A percentile compares a stretch with the other conserved stretches of the same genome.
Evolutionary conservation across 192 early-diverging fungal species (phyloP).

Genomic region (Radiomyces spectabilis): DNA sequence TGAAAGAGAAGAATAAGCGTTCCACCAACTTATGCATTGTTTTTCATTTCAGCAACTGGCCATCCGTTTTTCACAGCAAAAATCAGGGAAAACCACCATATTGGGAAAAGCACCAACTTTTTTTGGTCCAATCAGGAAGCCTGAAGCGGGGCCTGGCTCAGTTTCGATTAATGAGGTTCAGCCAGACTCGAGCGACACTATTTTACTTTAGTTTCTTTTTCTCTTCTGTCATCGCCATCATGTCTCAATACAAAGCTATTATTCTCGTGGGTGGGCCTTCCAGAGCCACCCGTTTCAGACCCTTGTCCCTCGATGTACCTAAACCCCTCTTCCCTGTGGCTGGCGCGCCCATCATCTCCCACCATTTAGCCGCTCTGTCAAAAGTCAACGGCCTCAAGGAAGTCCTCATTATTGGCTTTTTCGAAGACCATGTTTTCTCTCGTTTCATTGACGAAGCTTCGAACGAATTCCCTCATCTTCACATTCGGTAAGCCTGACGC

Average conservation of each 20-base stretch:
- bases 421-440: constrained; percentile 90
- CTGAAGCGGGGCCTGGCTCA: no score
- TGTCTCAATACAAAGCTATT: constrained; percentile 44
- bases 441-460: constrained; percentile 81
- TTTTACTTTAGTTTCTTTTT: constrained; percentile 2
- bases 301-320: constrained; percentile 90
- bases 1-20: neutral
- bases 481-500: constrained; percentile 62
- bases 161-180: no score
- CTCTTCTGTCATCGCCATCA: neutral
- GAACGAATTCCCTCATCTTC: constrained; percentile 78
- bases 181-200: no score
- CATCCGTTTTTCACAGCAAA: neutral
- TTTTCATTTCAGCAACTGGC: neutral
- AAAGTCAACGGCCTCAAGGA: constrained; percentile 85
- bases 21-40: neutral
- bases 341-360: constrained; percentile 91
- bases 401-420: constrained; percentile 94
- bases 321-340: constrained; percentile 99
- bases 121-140: neutral
- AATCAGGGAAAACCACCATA: no score
- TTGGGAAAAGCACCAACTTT: no score
- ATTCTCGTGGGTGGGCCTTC: constrained; percentile 98
- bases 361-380: constrained; percentile 91
- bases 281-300: constrained; percentile 94